Conservation (phyloP, 2,329 filamentous ascomycete species). For the Pestalotiopsis sp. region DNA sequence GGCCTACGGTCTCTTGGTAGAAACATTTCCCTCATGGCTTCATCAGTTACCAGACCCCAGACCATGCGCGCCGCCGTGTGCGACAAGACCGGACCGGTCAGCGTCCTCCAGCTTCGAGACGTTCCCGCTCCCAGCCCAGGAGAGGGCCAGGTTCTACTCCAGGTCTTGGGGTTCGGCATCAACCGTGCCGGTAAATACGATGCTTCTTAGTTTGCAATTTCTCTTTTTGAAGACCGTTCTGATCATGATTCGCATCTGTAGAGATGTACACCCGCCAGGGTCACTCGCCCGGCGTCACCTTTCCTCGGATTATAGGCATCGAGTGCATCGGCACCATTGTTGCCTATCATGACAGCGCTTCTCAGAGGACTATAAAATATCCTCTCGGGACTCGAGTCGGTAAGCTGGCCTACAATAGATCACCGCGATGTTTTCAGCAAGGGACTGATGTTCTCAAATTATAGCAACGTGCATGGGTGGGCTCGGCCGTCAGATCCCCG, state of each 20-base stretch:
- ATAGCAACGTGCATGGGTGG: constrained; percentile 47
- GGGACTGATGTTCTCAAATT: neutral
- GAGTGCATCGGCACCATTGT: constrained; percentile 44
- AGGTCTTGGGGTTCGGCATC: constrained; percentile 43
- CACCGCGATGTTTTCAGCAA: neutral
- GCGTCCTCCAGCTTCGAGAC: constrained; percentile 37
- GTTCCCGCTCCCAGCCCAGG: constrained; percentile 37
- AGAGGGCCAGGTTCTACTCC: constrained; percentile 40
- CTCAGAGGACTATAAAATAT: constrained; percentile 30
- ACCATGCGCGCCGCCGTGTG: constrained; percentile 46
- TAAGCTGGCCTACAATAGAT: neutral
- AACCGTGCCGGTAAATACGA: constrained; percentile 32
- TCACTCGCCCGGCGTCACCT: constrained; percentile 36
- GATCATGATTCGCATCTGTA: constrained; percentile 17
- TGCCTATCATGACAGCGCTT: constrained; percentile 27
- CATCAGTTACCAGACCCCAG: constrained; percentile 13
- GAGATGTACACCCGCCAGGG: constrained; percentile 48
- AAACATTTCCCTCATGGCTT: neutral
- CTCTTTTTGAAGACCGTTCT: neutral
- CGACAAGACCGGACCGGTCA: constrained; percentile 35
- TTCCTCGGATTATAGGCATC: constrained; percentile 46
- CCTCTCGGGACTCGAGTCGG: constrained; percentile 37
- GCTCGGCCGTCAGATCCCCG: constrained; percentile 45
- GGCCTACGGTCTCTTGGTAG: neutral
- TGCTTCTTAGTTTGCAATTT: neutral